phyloP scores from a whole-genome alignment of 495 filamentous ascomycete species.

The Halenospora varia region DNA sequence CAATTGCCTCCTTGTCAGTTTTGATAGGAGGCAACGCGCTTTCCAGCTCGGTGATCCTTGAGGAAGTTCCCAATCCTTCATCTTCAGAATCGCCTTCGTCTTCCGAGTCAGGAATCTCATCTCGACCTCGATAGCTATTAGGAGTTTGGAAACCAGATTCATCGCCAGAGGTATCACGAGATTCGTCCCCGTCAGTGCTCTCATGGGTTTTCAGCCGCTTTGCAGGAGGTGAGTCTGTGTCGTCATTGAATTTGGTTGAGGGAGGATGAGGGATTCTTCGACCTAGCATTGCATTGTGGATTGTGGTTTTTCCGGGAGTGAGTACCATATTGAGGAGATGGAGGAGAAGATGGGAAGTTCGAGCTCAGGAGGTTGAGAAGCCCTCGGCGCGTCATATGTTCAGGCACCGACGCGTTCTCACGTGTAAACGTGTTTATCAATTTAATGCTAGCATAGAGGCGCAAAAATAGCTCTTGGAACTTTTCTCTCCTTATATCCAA shows the following conservation, averaged over 20 bases:
- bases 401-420: slow-evolving; percentile 8
- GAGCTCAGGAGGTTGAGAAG: background rate
- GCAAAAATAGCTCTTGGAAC: too few species aligned
- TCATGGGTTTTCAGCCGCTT: slow-evolving; percentile 35
- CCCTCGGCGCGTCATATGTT: background rate
- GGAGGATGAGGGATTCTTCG: slow-evolving; percentile 31
- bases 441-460: too few species aligned
- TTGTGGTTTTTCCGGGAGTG: slow-evolving; percentile 4
- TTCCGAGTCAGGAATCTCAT: slow-evolving; percentile 30
- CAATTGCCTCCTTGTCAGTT: slow-evolving; percentile 66
- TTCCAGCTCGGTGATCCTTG: slow-evolving; percentile 67
- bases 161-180: slow-evolving; percentile 17
- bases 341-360: background rate
- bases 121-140: slow-evolving; percentile 4
- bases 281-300: slow-evolving; percentile 33
- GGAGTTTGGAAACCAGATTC: slow-evolving; percentile 5
- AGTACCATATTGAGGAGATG: slow-evolving; percentile 21
- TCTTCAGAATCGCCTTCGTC: slow-evolving; percentile 33
- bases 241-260: slow-evolving; percentile 35
- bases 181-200: slow-evolving; percentile 30
- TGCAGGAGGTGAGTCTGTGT: slow-evolving; percentile 24
- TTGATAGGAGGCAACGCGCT: slow-evolving; percentile 65
- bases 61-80: slow-evolving; percentile 26
- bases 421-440: slow-evolving; percentile 14
- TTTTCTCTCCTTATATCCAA: too few species aligned